phyloP scores from a whole-genome alignment of 2,329 filamentous ascomycete genomes.

The Cephalotrichum gorgonifer region DNA sequence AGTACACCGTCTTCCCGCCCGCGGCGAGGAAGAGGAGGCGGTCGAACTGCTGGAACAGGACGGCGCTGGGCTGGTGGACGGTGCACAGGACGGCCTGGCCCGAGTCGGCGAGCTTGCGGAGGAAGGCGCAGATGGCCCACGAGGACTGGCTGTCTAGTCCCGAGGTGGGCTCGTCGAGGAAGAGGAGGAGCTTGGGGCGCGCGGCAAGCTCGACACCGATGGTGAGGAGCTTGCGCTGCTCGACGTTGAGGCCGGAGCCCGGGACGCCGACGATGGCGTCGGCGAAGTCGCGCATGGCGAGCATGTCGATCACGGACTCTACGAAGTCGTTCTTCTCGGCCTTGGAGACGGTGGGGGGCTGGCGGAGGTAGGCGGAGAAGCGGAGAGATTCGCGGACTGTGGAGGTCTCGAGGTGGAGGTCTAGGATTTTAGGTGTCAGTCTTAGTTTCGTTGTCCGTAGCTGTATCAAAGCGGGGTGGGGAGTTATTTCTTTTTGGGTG shows the following conservation, averaged over 20 bases:
- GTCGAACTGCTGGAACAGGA: conserved; percentile 47
- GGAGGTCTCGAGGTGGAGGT: conserved; percentile 45
- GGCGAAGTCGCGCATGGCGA: conserved; percentile 57
- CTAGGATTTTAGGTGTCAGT: conserved; percentile 15
- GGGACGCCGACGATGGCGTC: conserved; percentile 55
- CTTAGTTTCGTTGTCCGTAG: too few species aligned
- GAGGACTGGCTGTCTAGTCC: conserved; percentile 55
- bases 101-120: conserved; percentile 48
- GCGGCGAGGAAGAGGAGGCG: conserved; percentile 52
- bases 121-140: conserved; percentile 52
- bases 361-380: conserved; percentile 47
- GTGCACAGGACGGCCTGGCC: conserved; percentile 45
- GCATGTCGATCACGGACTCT: conserved; percentile 54
- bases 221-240: conserved; percentile 51
- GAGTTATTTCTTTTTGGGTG: too few species aligned
- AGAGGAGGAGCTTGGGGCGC: conserved; percentile 47
- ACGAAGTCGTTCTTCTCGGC: conserved; percentile 52
- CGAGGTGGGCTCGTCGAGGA: conserved; percentile 50
- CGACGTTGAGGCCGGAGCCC: conserved; percentile 50
- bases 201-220: conserved; percentile 51
- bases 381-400: conserved; percentile 44
- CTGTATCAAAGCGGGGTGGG: background rate
- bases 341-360: conserved; percentile 40
- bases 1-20: conserved; percentile 59
- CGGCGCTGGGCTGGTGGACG: conserved; percentile 43